Base-by-base conservation (phyloP, 345 rosid genomes). In the Salix suchowensis region DNA sequence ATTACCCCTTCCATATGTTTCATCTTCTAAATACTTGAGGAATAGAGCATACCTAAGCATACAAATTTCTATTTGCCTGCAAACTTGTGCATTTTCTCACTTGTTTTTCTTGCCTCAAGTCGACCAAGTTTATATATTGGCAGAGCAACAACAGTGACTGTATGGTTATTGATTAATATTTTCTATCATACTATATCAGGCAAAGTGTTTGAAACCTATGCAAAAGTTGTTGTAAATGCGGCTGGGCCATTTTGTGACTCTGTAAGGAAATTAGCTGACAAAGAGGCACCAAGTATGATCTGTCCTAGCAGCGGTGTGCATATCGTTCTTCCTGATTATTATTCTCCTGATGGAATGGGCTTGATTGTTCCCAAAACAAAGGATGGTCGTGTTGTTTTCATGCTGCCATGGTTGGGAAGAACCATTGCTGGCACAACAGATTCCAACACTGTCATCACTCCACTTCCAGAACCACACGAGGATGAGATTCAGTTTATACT, bases 281-380 rank as follows among this genome's bases (percentile, higher is more conserved):
- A 84, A 84, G 90, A 88, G 76, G 89, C 82, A 64, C 88, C 81
- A 69, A 80, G 89, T 24, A 96, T 96, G 88, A 96, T 96, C 81
- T 91, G 90, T 78, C 98, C 99, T 32, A 96, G 98, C 87, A 96
- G 99, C 72, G 99, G 98, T 71, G 98, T 96, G 13, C 99, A 93
- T 84, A 73, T 96, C 44, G 87, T 96, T 74, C 93, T 96, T 40
- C 99, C 99, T 71, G 99, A 96, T 82, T 96, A 93, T 83, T 96
- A 96, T 85, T 96, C 99, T 74, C 99, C 99, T 1, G 96, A 96
- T 79, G 99, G 99, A 76, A 93, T 96, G 99, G 99, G 99, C 15
- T 86, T 96, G 91, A 93, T 96, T 77, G 98, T 96, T 84, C 99
- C 99, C 67, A 93, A 96, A 89, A 96, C 99, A 23, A 93, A 93